phyloP scores from a whole-genome alignment of 257 asterid species.

The Nicotiana tomentosiformis region DNA sequence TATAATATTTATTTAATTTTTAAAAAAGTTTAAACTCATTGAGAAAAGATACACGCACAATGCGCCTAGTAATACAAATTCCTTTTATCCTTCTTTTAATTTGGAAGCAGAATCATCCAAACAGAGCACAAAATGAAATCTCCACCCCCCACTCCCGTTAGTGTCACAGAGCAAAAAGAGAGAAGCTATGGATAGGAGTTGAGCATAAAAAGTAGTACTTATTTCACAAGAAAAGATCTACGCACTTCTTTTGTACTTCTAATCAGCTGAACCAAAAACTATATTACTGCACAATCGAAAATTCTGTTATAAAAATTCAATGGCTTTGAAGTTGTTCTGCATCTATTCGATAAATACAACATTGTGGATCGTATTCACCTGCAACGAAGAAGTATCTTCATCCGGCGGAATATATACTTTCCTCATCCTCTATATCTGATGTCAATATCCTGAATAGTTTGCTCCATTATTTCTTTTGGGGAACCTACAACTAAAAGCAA shows the following conservation, averaged over 20 bases:
- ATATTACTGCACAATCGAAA: background rate
- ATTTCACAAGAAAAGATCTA: background rate
- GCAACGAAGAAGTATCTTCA: slow-evolving; percentile 3
- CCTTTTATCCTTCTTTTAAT: background rate
- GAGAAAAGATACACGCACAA: too few relatives aligned
- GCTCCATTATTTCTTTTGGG: slow-evolving; percentile 1
- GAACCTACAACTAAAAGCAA: slow-evolving; percentile 4
- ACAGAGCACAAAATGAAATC: background rate
- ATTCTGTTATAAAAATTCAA: background rate
- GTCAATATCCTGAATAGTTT: background rate
- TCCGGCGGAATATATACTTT: background rate
- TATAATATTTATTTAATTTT: too few relatives aligned
- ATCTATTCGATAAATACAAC: background rate
- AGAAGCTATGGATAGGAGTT: background rate
- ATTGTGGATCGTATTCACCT: background rate
- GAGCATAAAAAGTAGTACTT: background rate
- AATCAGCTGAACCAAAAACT: background rate
- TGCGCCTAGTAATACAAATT: background rate
- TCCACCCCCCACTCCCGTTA: background rate
- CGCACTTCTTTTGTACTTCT: background rate
- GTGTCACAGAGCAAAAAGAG: background rate
- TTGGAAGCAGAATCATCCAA: background rate
- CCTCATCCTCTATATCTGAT: background rate
- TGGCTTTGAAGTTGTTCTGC: background rate
- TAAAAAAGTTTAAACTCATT: too few relatives aligned